Base-by-base conservation (phyloP, 257 asterid genomes). In the Vinca minor region DNA sequence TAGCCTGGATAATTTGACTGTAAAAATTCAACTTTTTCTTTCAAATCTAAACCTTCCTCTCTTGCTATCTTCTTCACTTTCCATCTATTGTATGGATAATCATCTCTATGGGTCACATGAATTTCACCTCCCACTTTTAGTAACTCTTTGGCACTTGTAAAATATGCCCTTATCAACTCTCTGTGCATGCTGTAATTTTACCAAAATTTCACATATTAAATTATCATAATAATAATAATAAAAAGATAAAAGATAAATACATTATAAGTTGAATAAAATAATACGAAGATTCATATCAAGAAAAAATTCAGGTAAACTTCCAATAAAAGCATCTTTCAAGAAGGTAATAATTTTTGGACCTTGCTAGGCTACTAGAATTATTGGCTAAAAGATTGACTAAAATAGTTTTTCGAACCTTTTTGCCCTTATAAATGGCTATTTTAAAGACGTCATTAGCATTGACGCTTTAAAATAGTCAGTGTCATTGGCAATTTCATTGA, bases 1-100 rank as follows among this genome's bases (percentile, higher is more conserved):
- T 63, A 69, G 14, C 64, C 74, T n/a, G 69, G 74, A 69, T 69
- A 69, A 31, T 54, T 31, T 20, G 26, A 12, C 15, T 52, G 15
- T 8, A 20, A 0, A 20, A 69, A 69, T 23, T 69, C 64, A 53
- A 41, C 64, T 34, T 53, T 69, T 32, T 62, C 64, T 39, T 69
- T 53, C 14, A 62, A 18, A 1, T 31, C 9, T 56, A 53, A 21
- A 8, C 69, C 69, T 18, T 13, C 69, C 4, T 23, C 13, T 14
- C 0, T 11, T 34, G 50, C 74, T 41, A 69, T 18, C 4, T 42
- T 20, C 38, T 69, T 41, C 47, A 69, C 45, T 14, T 53, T 32
- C 69, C 74, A 69, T 21, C 2, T 5, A 28, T 44, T 31, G 46
- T 69, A 62, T 5, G 74, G 74, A 8, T 62, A 25, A 20, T 69